Evolutionary conservation across 1,139 yeast genomes (phyloP).

Genomic region (Sugiyamaella paludigena): DNA sequence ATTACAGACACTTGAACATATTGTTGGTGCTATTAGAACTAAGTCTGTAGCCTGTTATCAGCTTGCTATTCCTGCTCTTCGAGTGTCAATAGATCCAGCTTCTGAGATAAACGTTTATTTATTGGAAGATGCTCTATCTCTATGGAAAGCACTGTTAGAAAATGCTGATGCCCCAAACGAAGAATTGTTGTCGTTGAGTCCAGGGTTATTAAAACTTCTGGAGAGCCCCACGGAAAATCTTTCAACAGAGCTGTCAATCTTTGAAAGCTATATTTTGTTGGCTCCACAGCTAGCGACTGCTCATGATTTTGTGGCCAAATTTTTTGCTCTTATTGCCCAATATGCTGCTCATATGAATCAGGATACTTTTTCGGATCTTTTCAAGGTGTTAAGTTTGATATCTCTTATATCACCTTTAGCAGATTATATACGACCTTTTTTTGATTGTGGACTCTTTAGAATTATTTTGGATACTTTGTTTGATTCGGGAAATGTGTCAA

Average conservation of each 20-base stretch:
- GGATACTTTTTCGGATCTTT: constrained; percentile 49
- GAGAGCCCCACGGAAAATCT: constrained; percentile 73
- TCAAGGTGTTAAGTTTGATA: constrained; percentile 23
- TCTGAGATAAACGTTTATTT: constrained; percentile 62
- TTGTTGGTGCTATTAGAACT: constrained; percentile 53
- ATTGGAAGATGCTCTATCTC: constrained; percentile 83
- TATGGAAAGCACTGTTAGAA: constrained; percentile 74
- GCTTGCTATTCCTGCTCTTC: constrained; percentile 65
- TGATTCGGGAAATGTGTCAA: constrained; percentile 51
- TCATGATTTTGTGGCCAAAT: constrained; percentile 35
- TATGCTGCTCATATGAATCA: constrained; percentile 66
- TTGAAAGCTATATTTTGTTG: constrained; percentile 68
- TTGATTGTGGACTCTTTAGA: constrained; percentile 23
- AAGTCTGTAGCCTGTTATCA: constrained; percentile 59
- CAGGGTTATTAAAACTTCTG: constrained; percentile 49
- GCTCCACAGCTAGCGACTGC: constrained; percentile 38
- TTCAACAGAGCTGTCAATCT: constrained; percentile 61
- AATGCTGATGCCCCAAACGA: constrained; percentile 42
- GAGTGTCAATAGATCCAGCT: constrained; percentile 58
- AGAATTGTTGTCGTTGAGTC: constrained; percentile 47
- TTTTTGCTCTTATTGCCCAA: constrained; percentile 54
- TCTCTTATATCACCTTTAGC: constrained; percentile 25
- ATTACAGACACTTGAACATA: constrained; percentile 62
- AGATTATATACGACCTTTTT: constrained; percentile 29
- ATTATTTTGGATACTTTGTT: constrained; percentile 46